phyloP scores from a whole-genome alignment of 2,329 filamentous ascomycete species.

The Penicillium sp. region DNA sequence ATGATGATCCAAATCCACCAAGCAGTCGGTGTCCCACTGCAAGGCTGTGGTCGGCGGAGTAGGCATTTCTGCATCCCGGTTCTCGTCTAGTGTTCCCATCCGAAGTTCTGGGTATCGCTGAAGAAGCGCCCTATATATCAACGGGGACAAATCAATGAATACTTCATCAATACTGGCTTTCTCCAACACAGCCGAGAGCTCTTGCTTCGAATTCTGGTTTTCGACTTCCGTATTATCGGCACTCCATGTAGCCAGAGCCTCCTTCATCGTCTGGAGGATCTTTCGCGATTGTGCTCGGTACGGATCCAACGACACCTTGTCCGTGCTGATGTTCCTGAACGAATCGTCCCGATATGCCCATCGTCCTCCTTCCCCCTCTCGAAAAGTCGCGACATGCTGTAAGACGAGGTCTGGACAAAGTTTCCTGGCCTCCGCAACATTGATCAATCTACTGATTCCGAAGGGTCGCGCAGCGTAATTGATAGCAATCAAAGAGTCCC shows the following conservation, averaged over 20 bases:
- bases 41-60: slow-evolving; percentile 69
- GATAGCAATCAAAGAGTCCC: slow-evolving; percentile 90
- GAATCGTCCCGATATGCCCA: slow-evolving; percentile 90
- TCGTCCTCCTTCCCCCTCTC: slow-evolving; percentile 75
- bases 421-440: slow-evolving; percentile 76
- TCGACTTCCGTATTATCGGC: slow-evolving; percentile 20
- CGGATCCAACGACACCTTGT: slow-evolving; percentile 92
- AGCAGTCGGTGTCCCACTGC: slow-evolving; percentile 76
- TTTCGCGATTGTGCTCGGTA: slow-evolving; percentile 81
- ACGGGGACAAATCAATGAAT: slow-evolving; percentile 84
- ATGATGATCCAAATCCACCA: slow-evolving; percentile 71
- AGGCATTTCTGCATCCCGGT: slow-evolving; percentile 62
- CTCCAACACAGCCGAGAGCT: slow-evolving; percentile 62
- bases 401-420: slow-evolving; percentile 78
- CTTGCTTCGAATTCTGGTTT: slow-evolving; percentile 22
- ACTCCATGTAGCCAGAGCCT: slow-evolving; percentile 56
- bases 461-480: slow-evolving; percentile 87
- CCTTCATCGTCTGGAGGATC: slow-evolving; percentile 77
- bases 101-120: slow-evolving; percentile 71
- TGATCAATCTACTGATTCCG: slow-evolving; percentile 76
- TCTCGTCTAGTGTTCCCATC: slow-evolving; percentile 53
- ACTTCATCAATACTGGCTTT: slow-evolving; percentile 96
- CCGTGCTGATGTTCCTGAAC: slow-evolving; percentile 72
- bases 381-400: slow-evolving; percentile 94
- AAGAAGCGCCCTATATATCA: slow-evolving; percentile 73